These are phyloP conservation scores for Aspergillus coremiiformis DNA, from an alignment of 495 filamentous ascomycete species.

Conservation along the genomic window DNA sequence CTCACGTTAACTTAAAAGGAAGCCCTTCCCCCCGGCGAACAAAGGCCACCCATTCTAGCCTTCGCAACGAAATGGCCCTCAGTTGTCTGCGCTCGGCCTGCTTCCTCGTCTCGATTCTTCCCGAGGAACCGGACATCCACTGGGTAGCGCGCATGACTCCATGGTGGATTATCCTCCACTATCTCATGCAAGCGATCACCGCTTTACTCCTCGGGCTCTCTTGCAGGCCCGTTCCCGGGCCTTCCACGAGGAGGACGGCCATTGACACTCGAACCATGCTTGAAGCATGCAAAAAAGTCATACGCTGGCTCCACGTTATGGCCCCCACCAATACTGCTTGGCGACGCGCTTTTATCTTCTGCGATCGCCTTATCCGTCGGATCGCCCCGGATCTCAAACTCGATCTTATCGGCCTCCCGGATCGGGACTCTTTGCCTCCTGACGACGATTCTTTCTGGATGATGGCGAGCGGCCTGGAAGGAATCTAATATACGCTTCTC, in stretches of 20 bases:
- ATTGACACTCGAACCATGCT: slow-evolving; percentile 28
- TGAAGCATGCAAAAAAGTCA: slow-evolving; percentile 38
- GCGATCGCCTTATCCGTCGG: slow-evolving; percentile 21
- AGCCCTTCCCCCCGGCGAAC: slow-evolving; percentile 28
- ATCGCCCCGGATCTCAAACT: slow-evolving; percentile 22
- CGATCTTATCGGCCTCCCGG: slow-evolving; percentile 28
- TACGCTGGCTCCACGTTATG: slow-evolving; percentile 44
- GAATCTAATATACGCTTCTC: too few relatives aligned
- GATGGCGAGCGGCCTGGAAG: neutral
- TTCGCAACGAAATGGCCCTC: slow-evolving; percentile 44
- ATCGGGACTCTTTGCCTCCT: slow-evolving; percentile 1
- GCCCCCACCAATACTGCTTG: slow-evolving; percentile 33
- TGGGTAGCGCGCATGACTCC: slow-evolving; percentile 44
- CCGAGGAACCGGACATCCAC: slow-evolving; percentile 24
- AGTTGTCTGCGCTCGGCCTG: slow-evolving; percentile 51
- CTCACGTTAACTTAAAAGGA: slow-evolving; percentile 9
- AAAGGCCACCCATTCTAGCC: slow-evolving; percentile 23
- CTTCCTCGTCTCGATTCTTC: slow-evolving; percentile 45
- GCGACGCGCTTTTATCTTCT: slow-evolving; percentile 43
- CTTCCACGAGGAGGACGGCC: neutral
- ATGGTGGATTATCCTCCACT: slow-evolving; percentile 59
- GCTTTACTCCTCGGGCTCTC: slow-evolving; percentile 51
- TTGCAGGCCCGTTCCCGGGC: slow-evolving; percentile 9
- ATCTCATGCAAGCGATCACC: slow-evolving; percentile 53
- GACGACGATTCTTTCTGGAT: neutral